Base-by-base conservation (phyloP, 805 yeast genomes). In the Cyberlindnera mrakii region DNA sequence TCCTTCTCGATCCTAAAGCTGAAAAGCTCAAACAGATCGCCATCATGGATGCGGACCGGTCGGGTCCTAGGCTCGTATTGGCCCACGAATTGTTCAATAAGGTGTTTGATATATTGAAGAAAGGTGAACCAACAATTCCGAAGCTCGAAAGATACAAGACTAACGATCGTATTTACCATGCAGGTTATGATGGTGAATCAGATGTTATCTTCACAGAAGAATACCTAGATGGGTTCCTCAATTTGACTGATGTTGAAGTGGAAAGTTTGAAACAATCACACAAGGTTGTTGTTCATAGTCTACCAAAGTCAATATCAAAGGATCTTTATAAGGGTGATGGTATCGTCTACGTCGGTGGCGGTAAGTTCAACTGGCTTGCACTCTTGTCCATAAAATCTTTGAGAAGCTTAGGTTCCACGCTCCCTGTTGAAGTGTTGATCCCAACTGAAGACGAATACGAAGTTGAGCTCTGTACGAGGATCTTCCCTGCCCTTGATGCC, bases 351-450 rank as follows among this genome's bases (percentile, higher is more conserved):
- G 81, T 78, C 35, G 85, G 82, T 9, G 85, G 85, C 32, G 83
- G 81, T 7, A 69, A 70, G 42, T 75, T 72, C 58, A 74, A 73
- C 49, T 74, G 81, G 77, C 55, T 78, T 39, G 71, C 81, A 1
- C 54, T 78, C 31, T 57, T 77, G 15, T 72, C 77, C 2, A 68
- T 75, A 43, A 71, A 70, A 42, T 62, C 74, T 16, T 58, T 78
- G 41, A 60, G 85, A 48, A 66, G 71, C 9, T 47, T 69, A 15
- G 82, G 81, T 1, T 64, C 45, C 66, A 71, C 54, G 63, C 68
- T 39, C 68, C 93, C 95, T 0, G 78, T 85, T 11, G 95, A 85
- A 66, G 80, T 85, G 8, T 67, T 83, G 44, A 73, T 85, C 50
- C 88, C 89, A 5, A 69, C 75, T 37, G 64, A 67, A 30, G 75